Conservation (phyloP, 176 grass and related monocot genomes). For the Eleusine indica region DNA sequence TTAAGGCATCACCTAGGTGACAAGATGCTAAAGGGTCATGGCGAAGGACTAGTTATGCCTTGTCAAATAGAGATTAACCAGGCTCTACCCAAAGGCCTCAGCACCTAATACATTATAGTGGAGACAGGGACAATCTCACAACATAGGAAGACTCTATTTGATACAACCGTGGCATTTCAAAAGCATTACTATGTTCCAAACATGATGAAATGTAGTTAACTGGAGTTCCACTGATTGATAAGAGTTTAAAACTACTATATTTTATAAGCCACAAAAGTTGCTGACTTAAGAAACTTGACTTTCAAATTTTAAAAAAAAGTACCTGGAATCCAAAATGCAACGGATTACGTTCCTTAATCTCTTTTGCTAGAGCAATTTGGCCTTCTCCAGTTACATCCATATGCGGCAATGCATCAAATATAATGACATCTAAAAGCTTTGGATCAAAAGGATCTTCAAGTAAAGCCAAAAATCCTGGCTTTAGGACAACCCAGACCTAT, state of each 20-base stretch:
- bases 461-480: constrained; percentile 95
- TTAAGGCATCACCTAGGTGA: not conserved
- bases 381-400: constrained; percentile 91
- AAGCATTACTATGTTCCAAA: not conserved
- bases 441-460: constrained; percentile 92
- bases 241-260: not conserved
- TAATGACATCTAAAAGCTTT: constrained; percentile 92
- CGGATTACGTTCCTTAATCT: constrained; percentile 90
- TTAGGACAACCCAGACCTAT: constrained; percentile 94
- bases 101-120: not conserved
- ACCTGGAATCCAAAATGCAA: constrained; percentile 95
- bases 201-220: constrained; percentile 7
- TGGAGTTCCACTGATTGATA: not conserved
- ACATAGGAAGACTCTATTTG: not conserved
- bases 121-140: not conserved
- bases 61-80: not conserved
- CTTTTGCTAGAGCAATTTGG: constrained; percentile 82
- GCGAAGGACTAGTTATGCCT: not conserved
- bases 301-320: constrained; percentile 22
- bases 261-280: constrained; percentile 22
- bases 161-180: not conserved
- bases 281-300: not conserved
- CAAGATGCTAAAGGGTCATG: not conserved
- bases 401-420: constrained; percentile 88
- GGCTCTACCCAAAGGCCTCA: not conserved